A percentile compares a stretch with the other conserved stretches of the same genome.
phyloP scores from a whole-genome alignment of 2,329 filamentous ascomycete species.

The Pestalotiopsis sp. region DNA sequence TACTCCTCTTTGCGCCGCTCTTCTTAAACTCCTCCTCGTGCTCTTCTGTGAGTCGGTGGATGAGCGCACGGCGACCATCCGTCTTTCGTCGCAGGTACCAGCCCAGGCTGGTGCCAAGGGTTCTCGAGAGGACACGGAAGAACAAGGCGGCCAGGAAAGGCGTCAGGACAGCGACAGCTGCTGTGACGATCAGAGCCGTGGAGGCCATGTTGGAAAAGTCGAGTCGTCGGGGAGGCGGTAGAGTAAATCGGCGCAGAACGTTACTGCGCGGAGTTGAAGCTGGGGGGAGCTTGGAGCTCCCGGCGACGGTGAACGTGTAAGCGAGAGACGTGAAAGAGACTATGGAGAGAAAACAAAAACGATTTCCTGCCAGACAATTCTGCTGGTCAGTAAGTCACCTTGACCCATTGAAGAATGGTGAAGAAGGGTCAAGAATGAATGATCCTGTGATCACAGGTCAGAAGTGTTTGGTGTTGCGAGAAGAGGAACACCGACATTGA shows the following conservation, averaged over 20 bases:
- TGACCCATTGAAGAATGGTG: conserved; percentile 1
- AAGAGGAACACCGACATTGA: neutral
- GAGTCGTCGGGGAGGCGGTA: neutral
- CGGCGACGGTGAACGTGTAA: neutral
- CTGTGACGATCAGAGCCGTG: conserved; percentile 25
- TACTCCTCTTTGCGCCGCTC: conserved; percentile 34
- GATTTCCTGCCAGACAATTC: neutral
- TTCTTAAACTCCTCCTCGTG: conserved; percentile 39
- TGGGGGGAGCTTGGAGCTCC: neutral
- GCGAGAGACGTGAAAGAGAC: neutral
- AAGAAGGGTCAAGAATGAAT: neutral
- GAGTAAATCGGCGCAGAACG: neutral
- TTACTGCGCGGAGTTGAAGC: neutral
- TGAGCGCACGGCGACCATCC: conserved; percentile 59
- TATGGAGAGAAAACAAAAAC: neutral
- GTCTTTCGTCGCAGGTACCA: conserved; percentile 67
- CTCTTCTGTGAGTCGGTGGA: conserved; percentile 54
- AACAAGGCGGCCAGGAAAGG: conserved; percentile 28
- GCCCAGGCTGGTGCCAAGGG: conserved; percentile 51
- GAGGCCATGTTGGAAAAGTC: conserved; percentile 24
- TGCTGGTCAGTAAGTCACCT: neutral
- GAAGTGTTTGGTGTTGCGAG: neutral
- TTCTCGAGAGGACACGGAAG: conserved; percentile 39
- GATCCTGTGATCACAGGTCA: neutral
- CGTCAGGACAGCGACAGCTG: conserved; percentile 27